phyloP scores from a whole-genome alignment of 1,139 yeast species.

The Starmera stellimalicola region DNA sequence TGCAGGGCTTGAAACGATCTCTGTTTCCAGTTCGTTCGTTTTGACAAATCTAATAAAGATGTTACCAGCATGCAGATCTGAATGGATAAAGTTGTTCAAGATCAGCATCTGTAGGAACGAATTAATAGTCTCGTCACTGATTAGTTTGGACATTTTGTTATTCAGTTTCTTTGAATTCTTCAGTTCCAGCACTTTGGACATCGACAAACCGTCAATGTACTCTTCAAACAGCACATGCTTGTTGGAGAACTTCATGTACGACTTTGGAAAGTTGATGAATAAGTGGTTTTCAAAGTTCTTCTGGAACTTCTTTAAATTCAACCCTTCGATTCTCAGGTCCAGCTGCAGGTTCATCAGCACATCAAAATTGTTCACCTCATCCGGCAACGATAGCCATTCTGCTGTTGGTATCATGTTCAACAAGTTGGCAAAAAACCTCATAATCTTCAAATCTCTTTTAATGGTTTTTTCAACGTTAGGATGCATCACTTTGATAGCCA shows the following conservation, averaged over 20 bases:
- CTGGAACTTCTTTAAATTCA: slow-evolving; percentile 60
- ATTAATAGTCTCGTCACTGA: slow-evolving; percentile 83
- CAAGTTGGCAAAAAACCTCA: slow-evolving; percentile 66
- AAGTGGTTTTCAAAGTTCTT: slow-evolving; percentile 33
- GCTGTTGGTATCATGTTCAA: slow-evolving; percentile 77
- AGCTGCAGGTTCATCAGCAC: slow-evolving; percentile 81
- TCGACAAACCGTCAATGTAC: slow-evolving; percentile 71
- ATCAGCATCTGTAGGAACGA: slow-evolving; percentile 89
- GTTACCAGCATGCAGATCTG: slow-evolving; percentile 95
- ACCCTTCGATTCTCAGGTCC: slow-evolving; percentile 83
- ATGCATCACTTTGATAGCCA: slow-evolving; percentile 88
- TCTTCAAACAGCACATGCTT: slow-evolving; percentile 80
- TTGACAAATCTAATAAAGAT: slow-evolving; percentile 73
- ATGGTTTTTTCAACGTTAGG: slow-evolving; percentile 72
- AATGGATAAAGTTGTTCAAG: slow-evolving; percentile 87
- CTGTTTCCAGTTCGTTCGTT: slow-evolving; percentile 26
- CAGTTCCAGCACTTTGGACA: slow-evolving; percentile 51
- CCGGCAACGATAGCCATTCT: slow-evolving; percentile 96
- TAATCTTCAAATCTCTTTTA: slow-evolving; percentile 72
- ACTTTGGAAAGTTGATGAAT: slow-evolving; percentile 76
- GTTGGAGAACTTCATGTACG: slow-evolving; percentile 57
- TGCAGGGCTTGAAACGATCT: slow-evolving; percentile 18
- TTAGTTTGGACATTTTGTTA: slow-evolving; percentile 49
- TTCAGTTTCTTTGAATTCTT: slow-evolving; percentile 26
- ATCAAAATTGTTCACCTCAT: slow-evolving; percentile 84